Percentiles rank a stretch among this genome's conserved stretches.
These are phyloP conservation scores for Trypanosoma vivax DNA, from an alignment of 208 protist genomes.

Conservation along the genomic window DNA sequence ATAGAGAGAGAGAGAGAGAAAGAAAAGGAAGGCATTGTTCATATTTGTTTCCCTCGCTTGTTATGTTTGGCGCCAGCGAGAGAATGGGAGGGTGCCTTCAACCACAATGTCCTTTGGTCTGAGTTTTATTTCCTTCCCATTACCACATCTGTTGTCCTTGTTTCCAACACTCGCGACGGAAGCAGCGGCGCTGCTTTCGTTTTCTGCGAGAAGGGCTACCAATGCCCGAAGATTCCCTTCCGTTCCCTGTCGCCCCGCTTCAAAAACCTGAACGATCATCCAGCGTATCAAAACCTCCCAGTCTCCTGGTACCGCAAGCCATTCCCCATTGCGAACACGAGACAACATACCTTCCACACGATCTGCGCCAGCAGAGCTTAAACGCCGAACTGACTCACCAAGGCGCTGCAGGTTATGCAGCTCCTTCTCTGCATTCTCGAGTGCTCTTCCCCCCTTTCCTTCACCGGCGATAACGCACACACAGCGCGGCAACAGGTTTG, in stretches of 20 bases:
- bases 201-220: not conserved
- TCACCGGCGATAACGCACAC: not conserved
- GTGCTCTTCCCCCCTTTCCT: not conserved
- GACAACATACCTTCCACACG: not conserved
- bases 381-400: slow-evolving; percentile 6
- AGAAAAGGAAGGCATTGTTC: no score
- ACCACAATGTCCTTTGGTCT: no score
- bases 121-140: no score
- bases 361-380: slow-evolving; percentile 4
- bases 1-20: no score
- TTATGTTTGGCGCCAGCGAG: no score
- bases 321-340: not conserved
- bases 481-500: slow-evolving; percentile 9
- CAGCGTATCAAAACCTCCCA: slow-evolving; percentile 19
- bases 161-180: not conserved
- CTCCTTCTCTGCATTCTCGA: slow-evolving; percentile 14
- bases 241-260: slow-evolving; percentile 3
- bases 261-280: slow-evolving; percentile 17
- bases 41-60: no score
- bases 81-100: no score
- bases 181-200: not conserved
- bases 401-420: slow-evolving; percentile 1
- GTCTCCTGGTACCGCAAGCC: not conserved
- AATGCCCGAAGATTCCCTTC: slow-evolving; percentile 12
- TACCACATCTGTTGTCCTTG: no score